A percentile compares a stretch with the other conserved stretches of the same genome.
Conservation (phyloP, 2,329 filamentous ascomycete species). For the Boeremia exigua region DNA sequence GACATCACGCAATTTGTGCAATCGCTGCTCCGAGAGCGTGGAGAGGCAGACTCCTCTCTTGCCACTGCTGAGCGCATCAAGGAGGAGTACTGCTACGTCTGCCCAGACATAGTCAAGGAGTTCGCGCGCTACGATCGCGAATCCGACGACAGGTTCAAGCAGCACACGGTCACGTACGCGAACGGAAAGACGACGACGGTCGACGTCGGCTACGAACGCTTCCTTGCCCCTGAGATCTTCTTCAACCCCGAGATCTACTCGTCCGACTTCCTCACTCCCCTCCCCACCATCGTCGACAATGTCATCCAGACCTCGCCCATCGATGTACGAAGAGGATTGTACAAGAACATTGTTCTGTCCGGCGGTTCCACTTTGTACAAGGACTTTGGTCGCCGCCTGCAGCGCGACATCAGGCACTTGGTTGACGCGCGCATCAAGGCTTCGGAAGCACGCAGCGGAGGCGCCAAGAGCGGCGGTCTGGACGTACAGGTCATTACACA, state of each 20-base stretch:
- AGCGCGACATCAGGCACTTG: constrained; percentile 95
- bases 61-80: constrained; percentile 99
- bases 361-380: constrained; percentile 98
- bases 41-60: constrained; percentile 93
- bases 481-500: constrained; percentile 98
- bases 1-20: constrained; percentile 99
- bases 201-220: constrained; percentile 96
- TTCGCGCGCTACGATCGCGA: constrained; percentile 94
- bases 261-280: constrained; percentile 94
- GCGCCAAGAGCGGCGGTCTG: constrained; percentile 89
- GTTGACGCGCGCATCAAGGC: constrained; percentile 92
- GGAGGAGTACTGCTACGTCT: constrained; percentile 98
- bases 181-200: constrained; percentile 85
- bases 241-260: constrained; percentile 99
- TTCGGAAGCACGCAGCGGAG: constrained; percentile 89
- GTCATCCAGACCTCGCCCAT: constrained; percentile 98
- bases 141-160: constrained; percentile 80
- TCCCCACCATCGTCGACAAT: constrained; percentile 91
- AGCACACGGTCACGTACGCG: constrained; percentile 85
- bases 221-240: constrained; percentile 98
- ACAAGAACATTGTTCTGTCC: constrained; percentile 99
- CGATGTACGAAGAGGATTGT: constrained; percentile 92
- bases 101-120: constrained; percentile 98
- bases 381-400: constrained; percentile 93
- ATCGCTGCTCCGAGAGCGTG: constrained; percentile 90